Evolutionary conservation across 495 filamentous ascomycete genomes (phyloP).

Genomic region (Parachaetomium inaequale): DNA sequence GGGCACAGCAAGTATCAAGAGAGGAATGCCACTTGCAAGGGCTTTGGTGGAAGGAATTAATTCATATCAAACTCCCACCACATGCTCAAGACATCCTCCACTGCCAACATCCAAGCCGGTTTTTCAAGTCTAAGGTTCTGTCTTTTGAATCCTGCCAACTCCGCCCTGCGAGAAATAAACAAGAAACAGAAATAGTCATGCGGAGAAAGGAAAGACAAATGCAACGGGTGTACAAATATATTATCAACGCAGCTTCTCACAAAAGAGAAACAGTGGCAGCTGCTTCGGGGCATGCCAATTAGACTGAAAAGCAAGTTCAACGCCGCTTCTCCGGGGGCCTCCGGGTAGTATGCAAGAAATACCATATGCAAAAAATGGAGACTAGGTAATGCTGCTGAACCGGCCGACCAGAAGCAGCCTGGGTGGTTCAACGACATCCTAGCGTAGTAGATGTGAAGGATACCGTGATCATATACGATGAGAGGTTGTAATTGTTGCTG

Average conservation of each 20-base stretch:
- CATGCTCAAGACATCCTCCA: not conserved
- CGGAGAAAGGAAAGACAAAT: slow-evolving; percentile 1
- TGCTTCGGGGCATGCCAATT: not conserved
- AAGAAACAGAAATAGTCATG: not conserved
- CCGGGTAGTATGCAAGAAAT: slow-evolving; percentile 7
- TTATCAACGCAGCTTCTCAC: not conserved
- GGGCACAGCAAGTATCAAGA: not conserved
- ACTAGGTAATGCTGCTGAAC: not conserved
- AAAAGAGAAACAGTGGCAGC: not conserved
- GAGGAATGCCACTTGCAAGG: not conserved
- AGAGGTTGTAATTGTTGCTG: not conserved
- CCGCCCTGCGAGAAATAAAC: not conserved
- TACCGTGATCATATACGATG: slow-evolving; percentile 8
- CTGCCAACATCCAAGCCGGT: not conserved
- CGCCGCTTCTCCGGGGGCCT: not conserved
- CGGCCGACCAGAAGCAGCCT: not conserved
- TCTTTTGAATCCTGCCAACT: not conserved
- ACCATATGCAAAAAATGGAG: slow-evolving; percentile 9
- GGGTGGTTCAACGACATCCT: not conserved
- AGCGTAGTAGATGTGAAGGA: not conserved
- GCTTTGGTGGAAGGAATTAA: not conserved
- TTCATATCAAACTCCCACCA: not conserved
- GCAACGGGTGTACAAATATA: slow-evolving; percentile 5
- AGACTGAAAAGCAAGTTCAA: not conserved
- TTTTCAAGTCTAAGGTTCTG: not conserved